A percentile compares a stretch with the other conserved stretches of the same genome.
These are phyloP conservation scores for Corrigiola litoralis DNA, from an alignment of 179 eudicot species.

Conservation along the genomic window DNA sequence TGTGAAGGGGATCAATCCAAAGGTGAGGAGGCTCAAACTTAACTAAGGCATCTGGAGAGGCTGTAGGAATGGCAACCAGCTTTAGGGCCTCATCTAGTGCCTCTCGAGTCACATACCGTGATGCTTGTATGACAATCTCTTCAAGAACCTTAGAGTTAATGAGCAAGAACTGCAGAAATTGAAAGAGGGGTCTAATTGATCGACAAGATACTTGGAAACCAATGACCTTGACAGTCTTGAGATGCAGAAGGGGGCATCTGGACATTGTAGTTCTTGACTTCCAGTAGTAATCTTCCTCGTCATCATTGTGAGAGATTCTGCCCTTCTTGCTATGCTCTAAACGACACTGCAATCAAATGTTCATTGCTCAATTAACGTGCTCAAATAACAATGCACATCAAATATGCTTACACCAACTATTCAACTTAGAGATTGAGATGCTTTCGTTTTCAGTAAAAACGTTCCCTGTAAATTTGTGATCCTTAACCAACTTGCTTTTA, in stretches of 20 bases:
- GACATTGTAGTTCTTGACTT: slow-evolving; percentile 25
- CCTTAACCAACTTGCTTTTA: too few relatives aligned
- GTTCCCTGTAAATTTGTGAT: too few relatives aligned
- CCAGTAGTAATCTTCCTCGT: slow-evolving; percentile 16
- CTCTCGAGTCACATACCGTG: slow-evolving; percentile 15
- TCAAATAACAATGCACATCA: too few relatives aligned
- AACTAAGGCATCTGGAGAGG: slow-evolving; percentile 26
- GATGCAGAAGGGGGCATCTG: slow-evolving; percentile 25
- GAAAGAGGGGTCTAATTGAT: slow-evolving; percentile 20
- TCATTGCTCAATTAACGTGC: too few relatives aligned
- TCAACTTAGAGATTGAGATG: too few relatives aligned
- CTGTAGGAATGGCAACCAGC: slow-evolving; percentile 13
- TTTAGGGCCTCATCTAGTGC: slow-evolving; percentile 19
- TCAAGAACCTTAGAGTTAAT: slow-evolving; percentile 15
- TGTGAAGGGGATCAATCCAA: slow-evolving; percentile 22
- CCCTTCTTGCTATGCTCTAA: neutral
- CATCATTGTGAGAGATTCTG: neutral
- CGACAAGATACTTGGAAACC: slow-evolving; percentile 15
- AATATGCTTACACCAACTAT: too few relatives aligned
- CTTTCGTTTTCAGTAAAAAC: too few relatives aligned
- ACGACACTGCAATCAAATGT: slow-evolving; percentile 16
- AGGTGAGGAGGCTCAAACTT: slow-evolving; percentile 24
- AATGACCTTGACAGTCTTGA: slow-evolving; percentile 19
- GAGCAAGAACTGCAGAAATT: slow-evolving; percentile 23
- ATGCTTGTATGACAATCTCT: slow-evolving; percentile 17